Evolutionary conservation across 228 moss, liverwort and hornwort species (phyloP), one percentile per base, ranked within the genome.

Genomic region (Sphagnum magellanicum): DNA sequence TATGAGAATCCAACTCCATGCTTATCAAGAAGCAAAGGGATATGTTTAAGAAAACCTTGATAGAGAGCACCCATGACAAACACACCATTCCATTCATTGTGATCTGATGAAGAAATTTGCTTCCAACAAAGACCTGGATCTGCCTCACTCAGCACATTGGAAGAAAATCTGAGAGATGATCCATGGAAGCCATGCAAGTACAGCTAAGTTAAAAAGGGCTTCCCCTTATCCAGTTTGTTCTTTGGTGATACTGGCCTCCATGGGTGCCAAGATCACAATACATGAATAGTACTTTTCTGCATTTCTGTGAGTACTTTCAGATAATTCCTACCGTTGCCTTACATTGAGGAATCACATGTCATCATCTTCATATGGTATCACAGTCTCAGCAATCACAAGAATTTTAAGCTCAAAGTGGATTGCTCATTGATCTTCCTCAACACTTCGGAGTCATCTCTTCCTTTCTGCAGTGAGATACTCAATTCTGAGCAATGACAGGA

Each of bases 11-110:
- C 32, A 32, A 32, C 32, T 32, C 32, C 32, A 32, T 32, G 32
- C 32, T 32, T 32, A 32, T 32, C 32, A 6, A 16, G n/a, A 5
- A 62, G 6, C 5, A 47, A 62, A 51, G 4, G 0, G 52, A 48
- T 10, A 48, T 10, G 49, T 10, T 13, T 4, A 47, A 4, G 48
- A 5, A 0, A 76, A 85, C 84, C 84, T 93, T 96, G 53, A 83
- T 86, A 49, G 82, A 84, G 7, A 96, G 71, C 53, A 83, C 62
- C 64, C 95, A 84, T 10, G 92, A 89, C 70, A 95, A 61, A 63
- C 32, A 87, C 81, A 68, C 76, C 83, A 66, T 96, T 96, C 96
- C 96, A 96, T 53, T 79, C 75, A 71, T 96, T 96, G 6, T 91
- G 86, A 49, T 93, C 89, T 13, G 77, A 76, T 4, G 71, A 2